These are phyloP conservation scores for Starmerella cellae DNA, from an alignment of 805 yeast genomes.

Conservation along the genomic window DNA sequence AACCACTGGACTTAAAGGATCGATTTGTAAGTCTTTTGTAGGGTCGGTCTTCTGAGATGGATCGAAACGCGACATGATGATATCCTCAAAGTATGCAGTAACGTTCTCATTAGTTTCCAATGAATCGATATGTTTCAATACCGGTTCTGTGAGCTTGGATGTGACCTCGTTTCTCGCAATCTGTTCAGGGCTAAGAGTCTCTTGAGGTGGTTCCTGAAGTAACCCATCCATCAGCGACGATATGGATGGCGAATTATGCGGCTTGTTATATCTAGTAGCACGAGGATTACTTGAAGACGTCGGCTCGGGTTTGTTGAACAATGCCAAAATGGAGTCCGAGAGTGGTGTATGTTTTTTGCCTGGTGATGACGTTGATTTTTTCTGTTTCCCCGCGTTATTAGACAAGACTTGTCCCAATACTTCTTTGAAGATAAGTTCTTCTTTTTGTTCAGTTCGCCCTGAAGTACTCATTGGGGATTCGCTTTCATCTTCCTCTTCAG, in stretches of 20 bases:
- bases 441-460: conserved; percentile 11
- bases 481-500: background rate
- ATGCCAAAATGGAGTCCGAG: conserved; percentile 11
- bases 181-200: background rate
- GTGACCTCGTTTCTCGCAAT: conserved; percentile 1
- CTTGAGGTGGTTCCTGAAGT: background rate
- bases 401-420: conserved; percentile 17
- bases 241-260: background rate
- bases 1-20: conserved; percentile 2
- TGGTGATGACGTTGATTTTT: background rate
- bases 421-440: conserved; percentile 15
- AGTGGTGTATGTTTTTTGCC: background rate
- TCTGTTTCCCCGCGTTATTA: background rate
- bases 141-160: conserved; percentile 6
- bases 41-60: background rate
- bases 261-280: background rate
- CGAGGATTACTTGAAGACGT: background rate
- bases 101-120: conserved; percentile 22
- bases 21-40: background rate
- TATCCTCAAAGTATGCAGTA: conserved; percentile 17
- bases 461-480: background rate
- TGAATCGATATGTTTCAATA: conserved; percentile 18
- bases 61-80: conserved; percentile 16
- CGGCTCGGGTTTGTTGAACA: conserved; percentile 5
- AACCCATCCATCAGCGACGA: conserved; percentile 11